A percentile compares a stretch with the other conserved stretches of the same genome.
Evolutionary conservation across 129 eudicot species (phyloP).

Genomic region (Smallanthus sonchifolius): DNA sequence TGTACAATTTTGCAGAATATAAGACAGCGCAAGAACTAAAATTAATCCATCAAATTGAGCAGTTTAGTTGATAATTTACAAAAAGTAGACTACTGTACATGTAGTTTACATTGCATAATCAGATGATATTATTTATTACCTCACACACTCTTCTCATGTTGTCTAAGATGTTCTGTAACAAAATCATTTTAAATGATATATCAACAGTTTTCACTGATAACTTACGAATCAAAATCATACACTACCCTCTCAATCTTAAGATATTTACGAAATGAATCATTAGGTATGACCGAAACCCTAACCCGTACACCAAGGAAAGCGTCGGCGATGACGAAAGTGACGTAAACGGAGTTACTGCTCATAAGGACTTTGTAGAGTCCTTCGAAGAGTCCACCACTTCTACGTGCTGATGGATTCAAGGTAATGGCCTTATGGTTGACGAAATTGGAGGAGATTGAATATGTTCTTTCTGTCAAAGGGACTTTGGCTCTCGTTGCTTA

Average conservation of each 20-base stretch:
- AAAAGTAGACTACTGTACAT: no score
- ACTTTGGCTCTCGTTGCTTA: no score
- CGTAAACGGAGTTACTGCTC: conserved; percentile 69
- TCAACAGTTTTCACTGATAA: background rate
- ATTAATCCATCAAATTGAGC: no score
- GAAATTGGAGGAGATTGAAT: no score
- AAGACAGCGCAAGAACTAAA: no score
- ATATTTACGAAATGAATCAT: background rate
- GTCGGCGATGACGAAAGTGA: conserved; percentile 72
- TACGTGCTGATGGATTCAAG: conserved; percentile 26
- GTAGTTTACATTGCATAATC: no score
- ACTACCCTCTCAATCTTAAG: background rate
- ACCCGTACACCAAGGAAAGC: conserved; percentile 75
- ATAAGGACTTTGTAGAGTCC: conserved; percentile 53
- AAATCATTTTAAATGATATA: background rate
- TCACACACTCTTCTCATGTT: no score
- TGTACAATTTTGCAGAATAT: no score
- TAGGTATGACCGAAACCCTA: background rate
- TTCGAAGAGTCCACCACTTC: conserved; percentile 46
- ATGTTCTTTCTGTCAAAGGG: no score
- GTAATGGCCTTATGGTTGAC: no score
- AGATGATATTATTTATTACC: no score
- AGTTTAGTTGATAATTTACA: no score
- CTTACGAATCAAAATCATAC: background rate
- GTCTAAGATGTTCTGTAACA: background rate